Percentiles rank a stretch among this genome's conserved stretches.
Evolutionary conservation across 2,329 filamentous ascomycete genomes (phyloP).

Genomic region (Incumbomyces delicatus): DNA sequence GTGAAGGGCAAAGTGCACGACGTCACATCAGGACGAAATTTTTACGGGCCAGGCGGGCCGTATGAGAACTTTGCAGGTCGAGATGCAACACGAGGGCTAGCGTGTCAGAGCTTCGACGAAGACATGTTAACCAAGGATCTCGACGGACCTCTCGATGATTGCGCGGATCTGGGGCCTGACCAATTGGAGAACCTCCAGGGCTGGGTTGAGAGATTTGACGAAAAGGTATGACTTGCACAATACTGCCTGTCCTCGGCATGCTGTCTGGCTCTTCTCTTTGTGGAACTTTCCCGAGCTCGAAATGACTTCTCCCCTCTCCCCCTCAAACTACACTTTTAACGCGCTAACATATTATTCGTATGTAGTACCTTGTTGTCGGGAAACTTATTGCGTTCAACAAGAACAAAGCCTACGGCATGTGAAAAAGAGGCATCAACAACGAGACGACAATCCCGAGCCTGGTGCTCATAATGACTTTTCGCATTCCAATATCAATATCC

Average conservation of each 20-base stretch:
- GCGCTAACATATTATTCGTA: too few species aligned
- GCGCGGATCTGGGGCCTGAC: slow-evolving; percentile 61
- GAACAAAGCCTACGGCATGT: not conserved
- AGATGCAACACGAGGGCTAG: slow-evolving; percentile 79
- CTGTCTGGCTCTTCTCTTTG: not conserved
- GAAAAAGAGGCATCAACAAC: not conserved
- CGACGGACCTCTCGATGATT: slow-evolving; percentile 67
- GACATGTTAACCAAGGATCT: slow-evolving; percentile 91
- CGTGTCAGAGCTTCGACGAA: slow-evolving; percentile 85
- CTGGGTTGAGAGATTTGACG: slow-evolving; percentile 87
- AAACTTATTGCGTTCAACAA: slow-evolving; percentile 56
- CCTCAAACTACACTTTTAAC: too few species aligned
- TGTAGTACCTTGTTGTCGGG: slow-evolving; percentile 76
- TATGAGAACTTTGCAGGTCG: slow-evolving; percentile 94
- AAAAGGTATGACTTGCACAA: slow-evolving; percentile 59
- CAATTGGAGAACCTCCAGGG: slow-evolving; percentile 74
- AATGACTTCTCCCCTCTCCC: too few species aligned
- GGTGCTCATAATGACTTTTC: too few species aligned
- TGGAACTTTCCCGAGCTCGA: too few species aligned
- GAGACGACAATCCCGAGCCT: too few species aligned
- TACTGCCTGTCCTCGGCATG: too few species aligned
- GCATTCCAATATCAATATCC: too few species aligned
- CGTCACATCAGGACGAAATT: slow-evolving; percentile 75
- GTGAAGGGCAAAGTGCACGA: slow-evolving; percentile 89
- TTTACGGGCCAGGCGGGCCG: slow-evolving; percentile 90